phyloP scores from a whole-genome alignment of 2,329 filamentous ascomycete species.

The Didymellaceae sp. region DNA sequence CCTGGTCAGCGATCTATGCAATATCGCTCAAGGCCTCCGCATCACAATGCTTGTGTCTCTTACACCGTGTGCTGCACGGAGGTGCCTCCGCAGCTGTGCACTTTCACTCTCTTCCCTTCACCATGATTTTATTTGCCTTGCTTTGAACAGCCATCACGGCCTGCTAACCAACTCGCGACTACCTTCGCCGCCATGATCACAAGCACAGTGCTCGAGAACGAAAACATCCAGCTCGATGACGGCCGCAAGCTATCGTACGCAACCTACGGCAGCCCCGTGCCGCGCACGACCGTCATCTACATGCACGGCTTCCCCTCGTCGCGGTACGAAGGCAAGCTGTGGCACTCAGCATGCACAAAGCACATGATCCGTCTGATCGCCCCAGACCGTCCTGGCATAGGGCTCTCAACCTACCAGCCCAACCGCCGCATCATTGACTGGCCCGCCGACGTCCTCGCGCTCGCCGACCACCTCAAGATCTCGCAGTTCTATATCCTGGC shows the following conservation, averaged over 20 bases:
- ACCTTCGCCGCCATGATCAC: conserved; percentile 11
- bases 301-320: conserved; percentile 55
- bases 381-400: conserved; percentile 54
- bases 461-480: conserved; percentile 52
- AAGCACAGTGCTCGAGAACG: conserved; percentile 32
- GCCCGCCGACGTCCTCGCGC: conserved; percentile 51
- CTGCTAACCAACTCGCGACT: neutral
- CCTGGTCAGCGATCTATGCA: conserved; percentile 10
- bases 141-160: conserved; percentile 10
- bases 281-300: conserved; percentile 51
- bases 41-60: conserved; percentile 15
- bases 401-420: conserved; percentile 50
- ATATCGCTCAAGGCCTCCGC: conserved; percentile 6
- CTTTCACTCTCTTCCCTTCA: neutral
- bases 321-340: conserved; percentile 49
- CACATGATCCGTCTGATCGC: conserved; percentile 51
- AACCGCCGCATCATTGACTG: conserved; percentile 50
- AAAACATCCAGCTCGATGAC: conserved; percentile 39
- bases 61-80: neutral
- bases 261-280: conserved; percentile 52
- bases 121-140: conserved; percentile 4
- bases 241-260: conserved; percentile 54
- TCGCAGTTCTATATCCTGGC: conserved; percentile 54
- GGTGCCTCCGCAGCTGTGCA: neutral
- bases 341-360: conserved; percentile 43